These are phyloP conservation scores for Mikania micrantha DNA, from an alignment of 129 eudicot species.

Conservation along the genomic window DNA sequence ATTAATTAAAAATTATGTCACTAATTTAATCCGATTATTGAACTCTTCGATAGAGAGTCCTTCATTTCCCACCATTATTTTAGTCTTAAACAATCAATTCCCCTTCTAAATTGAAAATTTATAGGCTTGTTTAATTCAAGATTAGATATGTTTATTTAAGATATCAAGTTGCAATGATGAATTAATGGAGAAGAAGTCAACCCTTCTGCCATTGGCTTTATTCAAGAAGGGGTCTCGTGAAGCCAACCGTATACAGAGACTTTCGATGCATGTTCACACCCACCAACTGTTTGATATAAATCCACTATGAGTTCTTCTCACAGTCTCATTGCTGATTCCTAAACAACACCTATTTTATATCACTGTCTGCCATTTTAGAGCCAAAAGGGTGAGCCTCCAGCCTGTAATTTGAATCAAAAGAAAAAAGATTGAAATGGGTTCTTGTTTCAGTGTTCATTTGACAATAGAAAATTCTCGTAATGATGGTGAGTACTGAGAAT, in stretches of 20 bases:
- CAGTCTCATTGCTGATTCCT: slow-evolving; percentile 13
- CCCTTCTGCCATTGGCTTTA: slow-evolving; percentile 30
- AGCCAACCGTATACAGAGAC: slow-evolving; percentile 29
- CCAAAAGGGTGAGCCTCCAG: neutral
- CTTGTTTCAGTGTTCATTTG: slow-evolving; percentile 37
- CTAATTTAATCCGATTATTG: slow-evolving; percentile 12
- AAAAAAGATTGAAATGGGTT: slow-evolving; percentile 26
- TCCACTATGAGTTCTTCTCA: neutral
- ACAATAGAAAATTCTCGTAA: slow-evolving; percentile 35
- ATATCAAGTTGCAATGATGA: slow-evolving; percentile 23
- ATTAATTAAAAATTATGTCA: neutral
- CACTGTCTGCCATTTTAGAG: neutral
- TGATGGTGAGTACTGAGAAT: slow-evolving; percentile 34
- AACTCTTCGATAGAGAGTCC: slow-evolving; percentile 3
- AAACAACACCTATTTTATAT: neutral
- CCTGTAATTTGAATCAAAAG: neutral
- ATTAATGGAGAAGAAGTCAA: slow-evolving; percentile 33
- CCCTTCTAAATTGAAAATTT: neutral
- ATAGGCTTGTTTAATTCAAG: slow-evolving; percentile 19
- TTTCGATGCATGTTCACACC: slow-evolving; percentile 26
- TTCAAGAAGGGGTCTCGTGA: slow-evolving; percentile 39
- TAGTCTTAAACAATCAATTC: neutral
- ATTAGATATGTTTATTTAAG: neutral
- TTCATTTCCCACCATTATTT: slow-evolving; percentile 1
- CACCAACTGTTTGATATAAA: slow-evolving; percentile 29